A percentile compares a stretch with the other conserved stretches of the same genome.
These are phyloP conservation scores for Phytophthora foliorum DNA, from an alignment of 352 stramenopile genomes.

Conservation along the genomic window DNA sequence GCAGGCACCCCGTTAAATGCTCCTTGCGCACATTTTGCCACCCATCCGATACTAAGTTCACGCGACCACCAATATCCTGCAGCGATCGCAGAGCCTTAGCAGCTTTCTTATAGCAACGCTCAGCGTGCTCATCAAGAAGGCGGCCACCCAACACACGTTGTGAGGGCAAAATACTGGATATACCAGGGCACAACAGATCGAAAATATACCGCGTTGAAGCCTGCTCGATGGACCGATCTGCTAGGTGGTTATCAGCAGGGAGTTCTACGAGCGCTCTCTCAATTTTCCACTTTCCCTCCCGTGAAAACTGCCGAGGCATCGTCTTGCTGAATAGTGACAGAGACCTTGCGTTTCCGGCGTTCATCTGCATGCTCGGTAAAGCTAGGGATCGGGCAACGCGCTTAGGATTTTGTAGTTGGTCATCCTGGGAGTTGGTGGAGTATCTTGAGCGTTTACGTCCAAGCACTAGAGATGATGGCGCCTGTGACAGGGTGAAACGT, in stretches of 20 bases:
- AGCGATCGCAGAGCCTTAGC: background rate
- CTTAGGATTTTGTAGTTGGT: background rate
- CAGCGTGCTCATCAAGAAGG: constrained; percentile 9
- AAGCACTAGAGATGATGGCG: background rate
- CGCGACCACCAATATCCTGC: background rate
- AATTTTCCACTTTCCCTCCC: constrained; percentile 6
- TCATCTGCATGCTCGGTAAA: background rate
- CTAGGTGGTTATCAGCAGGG: background rate
- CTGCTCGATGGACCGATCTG: constrained; percentile 10
- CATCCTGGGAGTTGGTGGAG: too few species aligned
- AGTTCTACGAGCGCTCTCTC: constrained; percentile 7
- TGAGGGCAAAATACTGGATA: constrained; percentile 8
- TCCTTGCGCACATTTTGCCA: constrained; percentile 15
- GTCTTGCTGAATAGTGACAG: background rate
- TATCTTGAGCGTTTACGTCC: background rate
- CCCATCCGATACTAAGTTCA: constrained; percentile 12
- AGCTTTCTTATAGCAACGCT: background rate
- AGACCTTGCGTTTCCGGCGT: background rate
- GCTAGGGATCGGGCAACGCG: background rate
- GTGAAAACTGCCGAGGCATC: background rate
- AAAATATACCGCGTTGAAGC: background rate
- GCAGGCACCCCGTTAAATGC: background rate
- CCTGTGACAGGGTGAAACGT: too few species aligned
- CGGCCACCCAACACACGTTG: background rate
- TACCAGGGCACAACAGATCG: constrained; percentile 4